Evolutionary conservation across 2,329 filamentous ascomycete species (phyloP).

Genomic region (Furcasterigmium sp.): DNA sequence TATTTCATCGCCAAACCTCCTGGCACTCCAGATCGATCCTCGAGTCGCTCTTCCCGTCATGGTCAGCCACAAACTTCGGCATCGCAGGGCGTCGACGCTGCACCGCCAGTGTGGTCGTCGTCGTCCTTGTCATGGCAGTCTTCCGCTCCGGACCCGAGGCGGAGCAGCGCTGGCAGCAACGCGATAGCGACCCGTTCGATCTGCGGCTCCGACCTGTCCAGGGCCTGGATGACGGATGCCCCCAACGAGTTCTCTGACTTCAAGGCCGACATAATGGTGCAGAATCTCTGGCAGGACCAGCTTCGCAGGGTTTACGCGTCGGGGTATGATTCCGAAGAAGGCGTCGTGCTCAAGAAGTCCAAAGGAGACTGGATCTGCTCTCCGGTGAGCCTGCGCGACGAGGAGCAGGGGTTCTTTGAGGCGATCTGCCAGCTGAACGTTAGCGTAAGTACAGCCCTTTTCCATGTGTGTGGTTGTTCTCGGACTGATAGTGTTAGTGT

Average conservation of each 20-base stretch:
- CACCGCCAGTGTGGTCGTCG: background rate
- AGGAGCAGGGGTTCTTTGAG: constrained; percentile 41
- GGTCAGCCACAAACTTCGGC: background rate
- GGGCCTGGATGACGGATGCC: background rate
- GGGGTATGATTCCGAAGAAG: background rate
- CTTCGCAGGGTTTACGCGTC: background rate
- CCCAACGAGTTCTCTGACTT: background rate
- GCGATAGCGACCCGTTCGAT: constrained; percentile 2
- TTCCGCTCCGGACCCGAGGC: constrained; percentile 1
- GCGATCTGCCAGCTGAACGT: constrained; percentile 37
- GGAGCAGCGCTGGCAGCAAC: constrained; percentile 2
- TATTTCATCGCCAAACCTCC: constrained; percentile 6
- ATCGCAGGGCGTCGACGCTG: no score
- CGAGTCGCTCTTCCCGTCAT: background rate
- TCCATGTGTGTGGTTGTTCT: no score
- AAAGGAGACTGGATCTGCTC: constrained; percentile 1
- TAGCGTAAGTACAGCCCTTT: constrained; percentile 37
- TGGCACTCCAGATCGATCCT: background rate
- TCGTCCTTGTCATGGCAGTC: background rate
- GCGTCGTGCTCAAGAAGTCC: background rate
- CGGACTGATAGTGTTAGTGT: constrained; percentile 36
- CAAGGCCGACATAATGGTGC: constrained; percentile 1
- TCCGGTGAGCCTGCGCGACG: constrained; percentile 18
- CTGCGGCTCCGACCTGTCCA: background rate
- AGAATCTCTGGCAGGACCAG: constrained; percentile 3